phyloP scores from a whole-genome alignment of 1,284 basidiomycete genomes.

The Ustanciosporium gigantosporum region DNA sequence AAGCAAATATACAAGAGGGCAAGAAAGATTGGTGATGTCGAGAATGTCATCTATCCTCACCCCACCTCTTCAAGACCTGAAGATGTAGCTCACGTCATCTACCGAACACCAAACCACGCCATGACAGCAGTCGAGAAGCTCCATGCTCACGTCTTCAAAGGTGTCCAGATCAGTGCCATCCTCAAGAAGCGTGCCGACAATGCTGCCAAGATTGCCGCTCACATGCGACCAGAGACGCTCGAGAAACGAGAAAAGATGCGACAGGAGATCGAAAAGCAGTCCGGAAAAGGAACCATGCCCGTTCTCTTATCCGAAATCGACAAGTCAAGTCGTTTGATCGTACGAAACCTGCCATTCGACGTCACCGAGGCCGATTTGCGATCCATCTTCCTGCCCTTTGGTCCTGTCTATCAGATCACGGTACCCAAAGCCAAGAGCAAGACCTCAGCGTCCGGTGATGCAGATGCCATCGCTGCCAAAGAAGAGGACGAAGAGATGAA shows the following conservation, averaged over 20 bases:
- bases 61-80: conserved; percentile 27
- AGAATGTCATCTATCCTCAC: conserved; percentile 48
- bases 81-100: conserved; percentile 72
- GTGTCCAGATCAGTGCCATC: conserved; percentile 79
- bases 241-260: conserved; percentile 62
- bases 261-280: conserved; percentile 51
- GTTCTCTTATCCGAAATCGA: conserved; percentile 31
- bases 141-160: conserved; percentile 92
- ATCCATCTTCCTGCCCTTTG: conserved; percentile 82
- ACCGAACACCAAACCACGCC: conserved; percentile 73
- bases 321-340: conserved; percentile 74
- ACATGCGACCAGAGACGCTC: conserved; percentile 61
- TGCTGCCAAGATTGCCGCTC: conserved; percentile 65
- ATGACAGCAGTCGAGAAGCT: conserved; percentile 77
- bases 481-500: not conserved
- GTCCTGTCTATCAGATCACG: conserved; percentile 82
- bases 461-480: conserved; percentile 1
- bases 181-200: conserved; percentile 82
- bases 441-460: too few relatives aligned
- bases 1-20: conserved; percentile 58
- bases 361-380: conserved; percentile 77
- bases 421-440: conserved; percentile 66
- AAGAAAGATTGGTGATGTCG: conserved; percentile 58
- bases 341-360: conserved; percentile 82
- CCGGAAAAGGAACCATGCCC: conserved; percentile 33